A percentile compares a stretch with the other conserved stretches of the same genome.
These are phyloP conservation scores for Filobasidium wieringae DNA, from an alignment of 768 basidiomycete species.

Conservation along the genomic window DNA sequence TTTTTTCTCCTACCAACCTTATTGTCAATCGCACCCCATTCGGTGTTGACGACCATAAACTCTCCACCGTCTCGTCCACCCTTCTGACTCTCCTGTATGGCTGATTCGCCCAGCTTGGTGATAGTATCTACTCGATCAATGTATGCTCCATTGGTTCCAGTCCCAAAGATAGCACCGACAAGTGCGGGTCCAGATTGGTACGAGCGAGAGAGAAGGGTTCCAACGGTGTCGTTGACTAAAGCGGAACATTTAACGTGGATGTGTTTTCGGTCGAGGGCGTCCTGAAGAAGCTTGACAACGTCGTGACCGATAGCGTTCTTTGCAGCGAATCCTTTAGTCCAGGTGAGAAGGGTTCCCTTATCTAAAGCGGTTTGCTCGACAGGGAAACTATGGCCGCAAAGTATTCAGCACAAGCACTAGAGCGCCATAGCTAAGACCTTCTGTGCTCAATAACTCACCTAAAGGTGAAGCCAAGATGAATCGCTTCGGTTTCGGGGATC, in stretches of 20 bases:
- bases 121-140: conserved; percentile 77
- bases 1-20: conserved; percentile 46
- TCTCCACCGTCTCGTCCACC: conserved; percentile 42
- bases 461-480: conserved; percentile 83
- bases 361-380: conserved; percentile 91
- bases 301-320: conserved; percentile 82
- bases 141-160: conserved; percentile 97
- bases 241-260: conserved; percentile 85
- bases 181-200: conserved; percentile 87
- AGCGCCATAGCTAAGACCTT: not conserved
- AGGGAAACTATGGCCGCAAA: conserved; percentile 57
- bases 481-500: conserved; percentile 23
- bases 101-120: conserved; percentile 61
- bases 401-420: not conserved
- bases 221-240: conserved; percentile 93
- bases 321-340: conserved; percentile 86
- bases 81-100: conserved; percentile 38
- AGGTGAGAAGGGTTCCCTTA: conserved; percentile 73
- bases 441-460: conserved; percentile 23
- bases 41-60: conserved; percentile 89
- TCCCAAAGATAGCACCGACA: conserved; percentile 83
- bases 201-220: conserved; percentile 79
- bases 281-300: conserved; percentile 76
- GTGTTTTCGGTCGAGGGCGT: conserved; percentile 82
- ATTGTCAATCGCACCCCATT: conserved; percentile 98